Conservation (phyloP, 768 basidiomycete genomes). For the Pleurotus pulmonarius region DNA sequence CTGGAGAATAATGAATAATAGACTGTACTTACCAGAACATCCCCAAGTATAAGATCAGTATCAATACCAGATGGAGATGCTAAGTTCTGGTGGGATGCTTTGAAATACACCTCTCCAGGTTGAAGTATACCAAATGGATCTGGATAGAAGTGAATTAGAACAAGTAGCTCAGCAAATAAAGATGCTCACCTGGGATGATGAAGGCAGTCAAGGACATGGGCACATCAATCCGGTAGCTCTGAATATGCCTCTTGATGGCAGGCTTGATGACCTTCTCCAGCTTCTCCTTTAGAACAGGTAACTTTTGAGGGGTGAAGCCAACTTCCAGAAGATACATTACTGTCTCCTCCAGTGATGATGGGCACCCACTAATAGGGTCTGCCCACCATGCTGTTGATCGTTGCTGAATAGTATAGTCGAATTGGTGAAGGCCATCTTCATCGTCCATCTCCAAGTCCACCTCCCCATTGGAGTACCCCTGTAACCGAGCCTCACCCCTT, state of each 20-base stretch:
- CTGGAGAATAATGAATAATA: neutral
- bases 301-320: constrained; percentile 51
- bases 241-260: constrained; percentile 36
- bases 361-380: constrained; percentile 60
- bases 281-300: constrained; percentile 50
- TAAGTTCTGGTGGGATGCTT: constrained; percentile 42
- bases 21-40: constrained; percentile 43
- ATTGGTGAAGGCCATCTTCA: constrained; percentile 27
- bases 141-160: constrained; percentile 16
- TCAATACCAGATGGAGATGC: constrained; percentile 34
- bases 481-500: constrained; percentile 37
- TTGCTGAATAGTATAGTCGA: constrained; percentile 23
- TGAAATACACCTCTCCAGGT: constrained; percentile 56
- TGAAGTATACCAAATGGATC: constrained; percentile 50
- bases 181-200: constrained; percentile 49
- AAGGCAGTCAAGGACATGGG: constrained; percentile 60
- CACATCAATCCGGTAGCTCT: constrained; percentile 45
- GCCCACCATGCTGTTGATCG: constrained; percentile 66
- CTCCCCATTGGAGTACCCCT: constrained; percentile 37
- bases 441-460: constrained; percentile 32
- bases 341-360: constrained; percentile 63
- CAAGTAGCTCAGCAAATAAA: constrained; percentile 18
- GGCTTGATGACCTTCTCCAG: constrained; percentile 44
- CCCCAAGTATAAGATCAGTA: constrained; percentile 50
- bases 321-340: constrained; percentile 52